Evolutionary conservation across 1,284 basidiomycete species (phyloP).

Genomic region (Rhodotorula sp.): DNA sequence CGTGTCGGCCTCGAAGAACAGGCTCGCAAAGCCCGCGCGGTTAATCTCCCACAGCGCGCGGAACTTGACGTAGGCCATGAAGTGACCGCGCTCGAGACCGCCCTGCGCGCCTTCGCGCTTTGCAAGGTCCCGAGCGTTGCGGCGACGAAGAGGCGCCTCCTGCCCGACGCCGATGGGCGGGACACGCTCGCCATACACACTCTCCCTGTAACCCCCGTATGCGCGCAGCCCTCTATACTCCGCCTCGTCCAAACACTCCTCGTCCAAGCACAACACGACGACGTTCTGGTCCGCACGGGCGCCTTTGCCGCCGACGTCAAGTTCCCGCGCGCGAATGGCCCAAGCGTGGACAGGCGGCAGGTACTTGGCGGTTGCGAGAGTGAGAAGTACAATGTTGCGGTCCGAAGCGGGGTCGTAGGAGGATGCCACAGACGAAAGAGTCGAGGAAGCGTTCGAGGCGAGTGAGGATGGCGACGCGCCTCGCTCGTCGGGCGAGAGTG

Average conservation of each 20-base stretch:
- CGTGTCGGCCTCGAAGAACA: slow-evolving; percentile 7
- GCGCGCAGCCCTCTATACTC: background rate
- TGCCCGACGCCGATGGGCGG: background rate
- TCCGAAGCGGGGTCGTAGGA: background rate
- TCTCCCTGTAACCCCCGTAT: background rate
- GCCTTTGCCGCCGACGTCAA: background rate
- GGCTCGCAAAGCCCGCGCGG: background rate
- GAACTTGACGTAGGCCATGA: slow-evolving; percentile 1
- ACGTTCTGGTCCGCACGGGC: background rate
- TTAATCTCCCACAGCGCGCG: background rate
- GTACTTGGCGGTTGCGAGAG: background rate
- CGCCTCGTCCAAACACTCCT: background rate
- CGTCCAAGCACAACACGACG: background rate
- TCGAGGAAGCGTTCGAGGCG: background rate
- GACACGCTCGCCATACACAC: background rate
- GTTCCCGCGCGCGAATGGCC: background rate
- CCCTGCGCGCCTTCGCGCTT: background rate
- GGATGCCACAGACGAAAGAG: background rate
- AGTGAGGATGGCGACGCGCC: background rate
- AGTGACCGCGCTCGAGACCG: background rate
- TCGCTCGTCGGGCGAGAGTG: background rate
- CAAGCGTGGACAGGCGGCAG: background rate
- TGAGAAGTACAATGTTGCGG: background rate
- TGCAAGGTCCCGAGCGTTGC: background rate
- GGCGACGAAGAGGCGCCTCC: background rate